phyloP scores from a whole-genome alignment of 306 rosid species.

The Casuarina glauca region DNA sequence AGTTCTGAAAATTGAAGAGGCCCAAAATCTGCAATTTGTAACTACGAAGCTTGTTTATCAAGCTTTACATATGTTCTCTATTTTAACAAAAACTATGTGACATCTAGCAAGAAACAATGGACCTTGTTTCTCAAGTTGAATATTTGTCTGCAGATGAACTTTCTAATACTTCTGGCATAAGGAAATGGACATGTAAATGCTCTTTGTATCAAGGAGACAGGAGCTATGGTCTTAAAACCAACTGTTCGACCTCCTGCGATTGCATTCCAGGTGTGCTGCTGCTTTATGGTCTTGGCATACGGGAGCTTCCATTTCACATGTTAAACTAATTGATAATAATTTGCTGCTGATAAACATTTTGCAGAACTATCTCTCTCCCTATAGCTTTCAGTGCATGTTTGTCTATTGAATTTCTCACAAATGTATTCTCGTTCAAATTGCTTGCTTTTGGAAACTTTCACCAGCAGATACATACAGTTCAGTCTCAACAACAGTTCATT shows the following conservation, averaged over 20 bases:
- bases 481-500: not conserved
- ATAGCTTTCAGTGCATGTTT: not conserved
- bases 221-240: slow-evolving; percentile 44
- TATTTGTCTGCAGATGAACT: slow-evolving; percentile 49
- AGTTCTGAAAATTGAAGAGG: not conserved
- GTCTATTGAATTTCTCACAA: not conserved
- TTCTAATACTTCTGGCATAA: slow-evolving; percentile 41
- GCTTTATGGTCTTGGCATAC: slow-evolving; percentile 30
- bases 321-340: slow-evolving; percentile 1
- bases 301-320: slow-evolving; percentile 12
- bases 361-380: not conserved
- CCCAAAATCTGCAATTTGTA: not conserved
- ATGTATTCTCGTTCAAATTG: not conserved
- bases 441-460: not conserved
- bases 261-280: slow-evolving; percentile 71
- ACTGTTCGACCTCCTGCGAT: slow-evolving; percentile 85
- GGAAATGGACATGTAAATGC: slow-evolving; percentile 81
- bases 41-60: not conserved
- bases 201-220: slow-evolving; percentile 51
- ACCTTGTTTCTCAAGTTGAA: slow-evolving; percentile 27
- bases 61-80: not conserved
- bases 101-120: slow-evolving; percentile 2
- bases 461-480: not conserved
- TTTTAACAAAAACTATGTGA: not conserved
- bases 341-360: not conserved